Conservation (phyloP, 768 basidiomycete species). For the Russula olivacea region DNA sequence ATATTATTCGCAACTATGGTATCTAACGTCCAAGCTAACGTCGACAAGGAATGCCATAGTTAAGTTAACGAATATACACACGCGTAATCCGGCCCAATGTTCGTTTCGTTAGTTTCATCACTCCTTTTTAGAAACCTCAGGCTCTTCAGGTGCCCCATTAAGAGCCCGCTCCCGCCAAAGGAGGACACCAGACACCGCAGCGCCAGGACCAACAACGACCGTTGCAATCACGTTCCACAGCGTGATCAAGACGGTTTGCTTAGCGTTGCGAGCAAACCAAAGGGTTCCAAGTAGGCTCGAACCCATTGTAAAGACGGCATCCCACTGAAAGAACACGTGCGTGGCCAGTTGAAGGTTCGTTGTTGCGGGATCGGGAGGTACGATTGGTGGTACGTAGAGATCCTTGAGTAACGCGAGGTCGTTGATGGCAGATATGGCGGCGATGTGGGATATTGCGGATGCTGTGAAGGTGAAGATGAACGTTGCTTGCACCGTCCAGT, state of each 20-base stretch:
- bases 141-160: conserved; percentile 1
- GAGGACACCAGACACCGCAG: conserved; percentile 20
- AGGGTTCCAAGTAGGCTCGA: conserved; percentile 14
- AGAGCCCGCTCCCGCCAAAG: conserved; percentile 21
- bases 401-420: conserved; percentile 9
- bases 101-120: neutral
- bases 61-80: too few species aligned
- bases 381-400: conserved; percentile 16
- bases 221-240: conserved; percentile 19
- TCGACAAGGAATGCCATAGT: too few species aligned
- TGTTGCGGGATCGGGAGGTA: neutral
- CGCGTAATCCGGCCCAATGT: too few species aligned
- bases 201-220: conserved; percentile 16
- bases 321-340: conserved; percentile 20
- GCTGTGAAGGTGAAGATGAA: conserved; percentile 17
- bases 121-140: neutral
- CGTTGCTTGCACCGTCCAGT: conserved; percentile 20
- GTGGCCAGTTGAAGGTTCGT: conserved; percentile 8
- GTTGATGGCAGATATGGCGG: neutral
- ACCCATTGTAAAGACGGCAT: conserved; percentile 13
- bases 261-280: conserved; percentile 17
- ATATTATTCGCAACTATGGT: too few species aligned
- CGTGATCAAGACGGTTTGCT: conserved; percentile 2
- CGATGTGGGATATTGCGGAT: conserved; percentile 17
- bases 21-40: too few species aligned